Conservation (phyloP, 1,284 basidiomycete species). For the Marasmius fiardii region DNA sequence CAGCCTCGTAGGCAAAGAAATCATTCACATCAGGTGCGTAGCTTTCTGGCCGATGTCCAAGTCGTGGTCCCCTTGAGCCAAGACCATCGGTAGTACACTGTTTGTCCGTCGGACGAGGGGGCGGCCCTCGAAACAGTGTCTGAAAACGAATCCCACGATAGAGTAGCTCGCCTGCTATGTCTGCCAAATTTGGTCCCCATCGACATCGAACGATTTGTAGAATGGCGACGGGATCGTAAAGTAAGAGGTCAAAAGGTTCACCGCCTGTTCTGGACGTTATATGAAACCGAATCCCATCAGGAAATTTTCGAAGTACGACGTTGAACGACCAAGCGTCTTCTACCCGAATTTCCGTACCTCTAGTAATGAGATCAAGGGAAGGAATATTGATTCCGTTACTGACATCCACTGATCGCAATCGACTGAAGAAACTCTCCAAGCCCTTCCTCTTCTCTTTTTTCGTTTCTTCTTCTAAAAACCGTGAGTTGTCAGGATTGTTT, state of each 20-base stretch:
- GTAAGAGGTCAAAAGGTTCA: background rate
- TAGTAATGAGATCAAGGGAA: background rate
- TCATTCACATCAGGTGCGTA: background rate
- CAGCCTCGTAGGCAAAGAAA: slow-evolving; percentile 2
- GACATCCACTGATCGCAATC: background rate
- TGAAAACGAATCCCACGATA: slow-evolving; percentile 6
- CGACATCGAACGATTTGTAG: slow-evolving; percentile 7
- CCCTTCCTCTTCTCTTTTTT: background rate
- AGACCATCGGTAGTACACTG: background rate
- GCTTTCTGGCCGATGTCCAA: background rate
- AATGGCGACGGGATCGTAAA: slow-evolving; percentile 1
- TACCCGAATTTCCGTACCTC: background rate
- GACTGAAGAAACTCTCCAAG: background rate
- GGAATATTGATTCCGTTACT: background rate
- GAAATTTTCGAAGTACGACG: background rate
- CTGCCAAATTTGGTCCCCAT: slow-evolving; percentile 5
- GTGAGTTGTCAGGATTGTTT: background rate
- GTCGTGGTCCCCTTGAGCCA: background rate
- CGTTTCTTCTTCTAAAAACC: background rate
- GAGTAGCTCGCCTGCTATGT: slow-evolving; percentile 3
- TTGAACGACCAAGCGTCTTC: background rate
- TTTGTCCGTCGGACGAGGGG: background rate
- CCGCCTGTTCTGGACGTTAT: too few relatives aligned
- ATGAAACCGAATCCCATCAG: too few relatives aligned
- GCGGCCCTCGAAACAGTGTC: background rate